Evolutionary conservation across 2,329 filamentous ascomycete genomes (phyloP).

Genomic region (Fusarium mexicanum): DNA sequence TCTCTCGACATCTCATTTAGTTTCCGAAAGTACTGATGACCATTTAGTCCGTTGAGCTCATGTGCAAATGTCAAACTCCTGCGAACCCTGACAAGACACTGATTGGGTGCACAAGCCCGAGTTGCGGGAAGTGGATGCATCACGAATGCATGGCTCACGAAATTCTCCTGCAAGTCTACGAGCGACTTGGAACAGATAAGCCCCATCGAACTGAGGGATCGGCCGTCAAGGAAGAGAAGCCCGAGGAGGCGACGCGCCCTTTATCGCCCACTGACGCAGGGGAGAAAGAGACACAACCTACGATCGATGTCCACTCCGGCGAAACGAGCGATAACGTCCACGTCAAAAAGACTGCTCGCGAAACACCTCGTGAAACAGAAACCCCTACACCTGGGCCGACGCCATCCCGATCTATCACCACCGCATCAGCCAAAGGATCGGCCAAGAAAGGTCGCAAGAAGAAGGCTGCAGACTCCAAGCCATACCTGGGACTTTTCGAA

Average conservation of each 20-base stretch:
- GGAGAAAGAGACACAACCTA: conserved; percentile 60
- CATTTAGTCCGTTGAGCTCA: conserved; percentile 61
- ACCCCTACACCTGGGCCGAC: conserved; percentile 47
- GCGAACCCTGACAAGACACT: conserved; percentile 70
- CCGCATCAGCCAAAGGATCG: conserved; percentile 39
- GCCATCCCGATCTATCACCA: conserved; percentile 36
- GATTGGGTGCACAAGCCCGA: conserved; percentile 64
- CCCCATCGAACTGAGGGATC: conserved; percentile 56
- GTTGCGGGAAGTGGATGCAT: conserved; percentile 71
- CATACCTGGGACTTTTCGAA: conserved; percentile 63
- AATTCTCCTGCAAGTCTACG: conserved; percentile 60
- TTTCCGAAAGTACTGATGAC: conserved; percentile 33
- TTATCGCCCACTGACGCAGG: conserved; percentile 63
- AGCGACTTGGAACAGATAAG: conserved; percentile 60
- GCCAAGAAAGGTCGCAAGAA: conserved; percentile 53
- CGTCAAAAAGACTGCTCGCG: conserved; percentile 48
- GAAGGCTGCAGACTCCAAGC: conserved; percentile 52
- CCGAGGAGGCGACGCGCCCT: conserved; percentile 50
- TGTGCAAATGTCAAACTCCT: conserved; percentile 68
- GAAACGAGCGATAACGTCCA: conserved; percentile 53
- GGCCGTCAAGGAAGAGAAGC: conserved; percentile 53
- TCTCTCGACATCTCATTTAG: conserved; percentile 1
- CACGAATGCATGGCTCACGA: conserved; percentile 69
- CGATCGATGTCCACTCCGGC: conserved; percentile 63
- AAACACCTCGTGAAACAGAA: conserved; percentile 45